Evolutionary conservation across 1,284 basidiomycete genomes (phyloP).

Genomic region (Sphaerobolus stellatus): DNA sequence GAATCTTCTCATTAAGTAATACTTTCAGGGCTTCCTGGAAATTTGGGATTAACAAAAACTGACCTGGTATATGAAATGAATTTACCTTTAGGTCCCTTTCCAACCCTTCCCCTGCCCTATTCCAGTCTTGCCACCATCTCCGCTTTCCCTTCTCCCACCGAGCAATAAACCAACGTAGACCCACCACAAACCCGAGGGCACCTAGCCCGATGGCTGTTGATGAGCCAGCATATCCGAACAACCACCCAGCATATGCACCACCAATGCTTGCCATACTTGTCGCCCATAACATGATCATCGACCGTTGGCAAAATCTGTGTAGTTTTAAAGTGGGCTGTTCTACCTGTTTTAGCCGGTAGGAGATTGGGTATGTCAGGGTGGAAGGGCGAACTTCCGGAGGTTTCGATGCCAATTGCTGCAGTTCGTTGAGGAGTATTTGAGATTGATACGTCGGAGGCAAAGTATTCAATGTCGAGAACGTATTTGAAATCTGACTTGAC

Average conservation of each 20-base stretch:
- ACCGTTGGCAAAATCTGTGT: constrained; percentile 65
- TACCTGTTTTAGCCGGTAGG: constrained; percentile 58
- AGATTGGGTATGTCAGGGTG: constrained; percentile 57
- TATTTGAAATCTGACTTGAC: constrained; percentile 42
- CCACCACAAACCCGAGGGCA: constrained; percentile 49
- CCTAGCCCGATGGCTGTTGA: constrained; percentile 65
- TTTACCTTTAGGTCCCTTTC: constrained; percentile 70
- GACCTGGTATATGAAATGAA: constrained; percentile 13
- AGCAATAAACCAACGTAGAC: constrained; percentile 66
- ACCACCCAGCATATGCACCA: constrained; percentile 45
- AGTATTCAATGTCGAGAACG: constrained; percentile 41
- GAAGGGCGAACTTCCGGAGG: constrained; percentile 49
- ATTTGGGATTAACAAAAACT: background rate
- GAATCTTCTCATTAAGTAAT: constrained; percentile 47
- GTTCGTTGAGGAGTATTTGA: constrained; percentile 64
- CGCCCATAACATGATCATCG: constrained; percentile 47
- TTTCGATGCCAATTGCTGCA: constrained; percentile 54
- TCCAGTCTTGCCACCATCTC: constrained; percentile 74
- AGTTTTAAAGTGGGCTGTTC: constrained; percentile 58
- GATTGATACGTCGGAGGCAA: constrained; percentile 55
- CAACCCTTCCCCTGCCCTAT: constrained; percentile 65
- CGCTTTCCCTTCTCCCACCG: constrained; percentile 72
- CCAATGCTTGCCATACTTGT: constrained; percentile 36
- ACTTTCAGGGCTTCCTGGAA: constrained; percentile 45
- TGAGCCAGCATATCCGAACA: constrained; percentile 44